Conservation (phyloP, 805 yeast species). For the Yamadazyma kitorensis region DNA sequence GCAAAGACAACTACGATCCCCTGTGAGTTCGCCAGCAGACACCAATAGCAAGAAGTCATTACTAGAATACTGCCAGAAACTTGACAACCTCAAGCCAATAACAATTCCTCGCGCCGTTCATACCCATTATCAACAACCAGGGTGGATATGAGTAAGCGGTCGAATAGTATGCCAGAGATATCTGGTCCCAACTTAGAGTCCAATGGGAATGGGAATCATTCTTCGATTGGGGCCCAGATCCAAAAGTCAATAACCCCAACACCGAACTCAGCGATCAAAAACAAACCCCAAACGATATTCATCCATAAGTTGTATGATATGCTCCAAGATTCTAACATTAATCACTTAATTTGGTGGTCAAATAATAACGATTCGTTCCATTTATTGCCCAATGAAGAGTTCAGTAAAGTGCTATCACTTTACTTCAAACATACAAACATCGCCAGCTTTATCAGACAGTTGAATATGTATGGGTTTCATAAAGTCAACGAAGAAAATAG, state of each 20-base stretch:
- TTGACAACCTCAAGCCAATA: too few relatives aligned
- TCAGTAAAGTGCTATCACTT: conserved; percentile 64
- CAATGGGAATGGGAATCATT: too few relatives aligned
- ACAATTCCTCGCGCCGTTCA: too few relatives aligned
- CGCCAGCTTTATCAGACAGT: conserved; percentile 41
- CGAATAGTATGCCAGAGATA: conserved; percentile 13
- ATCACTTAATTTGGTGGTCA: conserved; percentile 86
- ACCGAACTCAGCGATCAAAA: too few relatives aligned
- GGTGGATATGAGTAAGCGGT: conserved; percentile 13
- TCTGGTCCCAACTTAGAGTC: conserved; percentile 1
- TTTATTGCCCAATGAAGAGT: conserved; percentile 83
- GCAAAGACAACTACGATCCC: too few relatives aligned
- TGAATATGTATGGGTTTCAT: conserved; percentile 47
- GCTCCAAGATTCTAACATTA: conserved; percentile 73
- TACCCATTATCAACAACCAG: too few relatives aligned
- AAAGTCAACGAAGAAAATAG: conserved; percentile 40
- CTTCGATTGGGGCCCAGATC: too few relatives aligned
- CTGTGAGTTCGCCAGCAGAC: too few relatives aligned
- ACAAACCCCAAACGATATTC: conserved; percentile 50
- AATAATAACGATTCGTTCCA: conserved; percentile 67
- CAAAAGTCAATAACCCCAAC: neutral
- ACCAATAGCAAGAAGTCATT: too few relatives aligned
- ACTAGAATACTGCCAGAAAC: too few relatives aligned
- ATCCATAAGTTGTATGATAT: conserved; percentile 88
- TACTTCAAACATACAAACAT: conserved; percentile 50